phyloP scores from a whole-genome alignment of 2,329 filamentous ascomycete genomes.

The Phialocephala subalpina region DNA sequence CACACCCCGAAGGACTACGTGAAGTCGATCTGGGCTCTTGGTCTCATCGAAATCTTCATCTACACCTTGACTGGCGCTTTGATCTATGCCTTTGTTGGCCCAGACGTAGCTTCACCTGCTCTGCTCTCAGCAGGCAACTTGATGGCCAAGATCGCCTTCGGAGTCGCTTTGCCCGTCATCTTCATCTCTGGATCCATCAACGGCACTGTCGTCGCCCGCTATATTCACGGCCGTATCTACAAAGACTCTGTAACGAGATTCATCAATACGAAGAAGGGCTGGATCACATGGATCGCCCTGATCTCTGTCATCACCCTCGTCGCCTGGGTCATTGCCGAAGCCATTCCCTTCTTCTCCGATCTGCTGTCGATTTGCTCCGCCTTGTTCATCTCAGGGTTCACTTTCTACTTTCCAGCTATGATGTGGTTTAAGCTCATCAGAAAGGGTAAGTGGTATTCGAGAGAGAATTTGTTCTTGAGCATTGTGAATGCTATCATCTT shows the following conservation, averaged over 20 bases:
- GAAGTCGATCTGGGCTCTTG: constrained; percentile 56
- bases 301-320: constrained; percentile 63
- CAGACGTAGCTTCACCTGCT: constrained; percentile 63
- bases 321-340: constrained; percentile 73
- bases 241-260: constrained; percentile 34
- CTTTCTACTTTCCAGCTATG: constrained; percentile 40
- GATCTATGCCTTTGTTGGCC: constrained; percentile 67
- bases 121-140: constrained; percentile 60
- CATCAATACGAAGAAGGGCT: constrained; percentile 37
- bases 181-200: constrained; percentile 69
- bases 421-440: constrained; percentile 41
- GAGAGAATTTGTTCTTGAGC: constrained; percentile 34
- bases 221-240: constrained; percentile 40
- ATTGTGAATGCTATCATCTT: constrained; percentile 34
- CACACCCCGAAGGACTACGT: constrained; percentile 46
- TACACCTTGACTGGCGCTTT: constrained; percentile 65
- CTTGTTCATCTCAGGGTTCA: constrained; percentile 41
- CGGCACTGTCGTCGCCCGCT: constrained; percentile 56
- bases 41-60: constrained; percentile 58
- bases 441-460: constrained; percentile 38
- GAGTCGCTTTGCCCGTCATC: constrained; percentile 67
- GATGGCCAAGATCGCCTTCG: constrained; percentile 65
- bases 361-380: constrained; percentile 65
- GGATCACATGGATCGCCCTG: constrained; percentile 63
- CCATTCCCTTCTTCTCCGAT: constrained; percentile 73